Evolutionary conservation across 2,329 filamentous ascomycete genomes (phyloP).

Genomic region (Sporothrix inflata): DNA sequence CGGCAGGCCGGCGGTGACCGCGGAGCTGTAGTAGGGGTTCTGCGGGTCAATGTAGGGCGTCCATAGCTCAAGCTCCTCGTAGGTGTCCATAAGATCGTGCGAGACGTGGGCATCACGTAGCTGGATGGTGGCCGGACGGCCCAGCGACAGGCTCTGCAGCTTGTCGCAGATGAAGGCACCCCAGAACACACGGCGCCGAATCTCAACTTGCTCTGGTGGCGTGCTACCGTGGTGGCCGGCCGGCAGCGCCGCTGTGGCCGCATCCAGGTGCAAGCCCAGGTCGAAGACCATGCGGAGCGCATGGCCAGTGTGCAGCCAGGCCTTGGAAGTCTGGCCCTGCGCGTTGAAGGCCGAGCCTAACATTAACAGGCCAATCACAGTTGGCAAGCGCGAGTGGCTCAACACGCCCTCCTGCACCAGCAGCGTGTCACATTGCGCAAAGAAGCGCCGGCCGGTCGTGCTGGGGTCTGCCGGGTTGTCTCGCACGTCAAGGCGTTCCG

Average conservation of each 20-base stretch:
- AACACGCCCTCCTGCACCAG: conserved; percentile 34
- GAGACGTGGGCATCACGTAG: conserved; percentile 42
- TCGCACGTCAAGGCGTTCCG: conserved; percentile 36
- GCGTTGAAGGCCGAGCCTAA: conserved; percentile 38
- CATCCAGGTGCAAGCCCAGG: conserved; percentile 43
- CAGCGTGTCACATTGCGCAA: too few species aligned
- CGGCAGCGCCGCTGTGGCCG: background rate
- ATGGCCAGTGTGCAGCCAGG: conserved; percentile 47
- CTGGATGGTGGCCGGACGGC: conserved; percentile 41
- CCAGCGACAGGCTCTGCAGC: conserved; percentile 42
- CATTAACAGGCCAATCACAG: conserved; percentile 37
- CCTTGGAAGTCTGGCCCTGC: conserved; percentile 38
- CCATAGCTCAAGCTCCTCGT: conserved; percentile 44
- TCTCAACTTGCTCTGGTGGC: conserved; percentile 38
- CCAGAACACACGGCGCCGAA: conserved; percentile 42
- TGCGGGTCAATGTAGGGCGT: conserved; percentile 40
- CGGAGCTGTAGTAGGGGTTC: too few species aligned
- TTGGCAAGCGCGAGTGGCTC: conserved; percentile 36
- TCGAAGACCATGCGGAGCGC: conserved; percentile 47
- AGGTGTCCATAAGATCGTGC: conserved; percentile 40
- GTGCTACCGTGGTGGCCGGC: too few species aligned
- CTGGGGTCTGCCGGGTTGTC: conserved; percentile 29
- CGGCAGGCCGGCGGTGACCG: conserved; percentile 15
- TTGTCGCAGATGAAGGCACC: conserved; percentile 43
- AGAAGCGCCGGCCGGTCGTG: conserved; percentile 36